These are phyloP conservation scores for Suhomyces chickasaworum DNA, from an alignment of 1,139 yeast genomes.

Conservation along the genomic window DNA sequence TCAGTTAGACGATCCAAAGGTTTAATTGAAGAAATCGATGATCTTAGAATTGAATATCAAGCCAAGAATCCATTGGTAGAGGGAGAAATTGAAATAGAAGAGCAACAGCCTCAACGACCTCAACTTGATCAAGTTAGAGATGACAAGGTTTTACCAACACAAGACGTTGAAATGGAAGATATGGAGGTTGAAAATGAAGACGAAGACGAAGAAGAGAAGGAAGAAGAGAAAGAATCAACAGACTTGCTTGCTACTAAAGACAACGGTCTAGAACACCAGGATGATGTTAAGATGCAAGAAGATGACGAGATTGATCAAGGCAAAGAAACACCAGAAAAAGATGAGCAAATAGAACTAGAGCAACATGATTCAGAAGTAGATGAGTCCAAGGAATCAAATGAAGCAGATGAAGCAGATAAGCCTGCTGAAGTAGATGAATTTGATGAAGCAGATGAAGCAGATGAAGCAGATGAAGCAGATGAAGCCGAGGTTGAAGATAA, in stretches of 20 bases:
- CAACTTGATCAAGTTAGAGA: neutral
- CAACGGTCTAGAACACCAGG: too few species aligned
- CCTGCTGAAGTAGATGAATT: too few species aligned
- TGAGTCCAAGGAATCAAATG: too few species aligned
- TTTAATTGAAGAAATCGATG: constrained; percentile 33
- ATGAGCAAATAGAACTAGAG: too few species aligned
- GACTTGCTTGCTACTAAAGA: too few species aligned
- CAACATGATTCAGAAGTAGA: too few species aligned
- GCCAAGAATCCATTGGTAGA: neutral
- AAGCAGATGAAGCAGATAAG: too few species aligned
- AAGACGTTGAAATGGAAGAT: constrained; percentile 1
- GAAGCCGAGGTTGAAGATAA: too few species aligned
- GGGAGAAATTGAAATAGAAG: neutral
- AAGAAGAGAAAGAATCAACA: neutral
- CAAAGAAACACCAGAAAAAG: too few species aligned
- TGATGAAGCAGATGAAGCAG: too few species aligned
- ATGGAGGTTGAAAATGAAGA: constrained; percentile 1
- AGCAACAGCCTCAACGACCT: neutral
- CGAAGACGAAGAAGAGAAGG: neutral
- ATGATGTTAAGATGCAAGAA: neutral
- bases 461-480: too few species aligned
- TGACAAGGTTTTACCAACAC: neutral
- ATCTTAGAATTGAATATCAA: constrained; percentile 17
- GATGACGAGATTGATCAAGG: too few species aligned
- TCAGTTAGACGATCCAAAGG: constrained; percentile 28